Evolutionary conservation across 2,329 filamentous ascomycete species (phyloP).

Genomic region (Ophiostoma novo-ulmi): DNA sequence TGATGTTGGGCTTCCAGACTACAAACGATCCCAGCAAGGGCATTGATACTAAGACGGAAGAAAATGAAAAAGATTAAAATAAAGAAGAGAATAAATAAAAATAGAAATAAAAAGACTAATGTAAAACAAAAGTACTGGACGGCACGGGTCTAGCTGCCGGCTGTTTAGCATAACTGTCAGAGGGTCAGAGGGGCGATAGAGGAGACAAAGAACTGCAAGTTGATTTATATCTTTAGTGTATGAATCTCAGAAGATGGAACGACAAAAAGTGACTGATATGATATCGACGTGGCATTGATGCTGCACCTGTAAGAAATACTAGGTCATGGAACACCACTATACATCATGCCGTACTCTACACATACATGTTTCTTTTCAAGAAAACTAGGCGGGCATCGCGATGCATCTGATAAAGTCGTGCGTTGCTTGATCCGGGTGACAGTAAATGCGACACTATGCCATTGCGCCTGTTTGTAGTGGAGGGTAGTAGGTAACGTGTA

Average conservation of each 20-base stretch:
- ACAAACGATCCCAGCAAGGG: background rate
- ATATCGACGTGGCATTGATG: background rate
- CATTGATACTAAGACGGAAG: background rate
- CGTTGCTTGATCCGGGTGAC: too few species aligned
- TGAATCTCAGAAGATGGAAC: too few species aligned
- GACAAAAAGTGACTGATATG: too few species aligned
- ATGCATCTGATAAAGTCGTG: background rate
- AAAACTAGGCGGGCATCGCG: background rate
- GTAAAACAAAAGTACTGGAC: constrained; percentile 1
- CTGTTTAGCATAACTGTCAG: background rate
- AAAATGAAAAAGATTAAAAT: too few species aligned
- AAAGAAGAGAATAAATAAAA: background rate
- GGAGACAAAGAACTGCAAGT: background rate
- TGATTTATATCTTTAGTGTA: background rate
- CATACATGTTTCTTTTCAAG: too few species aligned
- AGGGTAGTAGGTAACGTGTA: background rate
- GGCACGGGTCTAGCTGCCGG: constrained; percentile 12
- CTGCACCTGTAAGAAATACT: background rate
- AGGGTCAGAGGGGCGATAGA: constrained; percentile 6
- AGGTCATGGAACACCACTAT: background rate
- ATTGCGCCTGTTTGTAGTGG: background rate
- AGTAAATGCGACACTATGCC: background rate
- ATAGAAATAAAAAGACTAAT: background rate
- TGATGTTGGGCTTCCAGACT: background rate
- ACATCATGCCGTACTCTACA: background rate